A percentile compares a stretch with the other conserved stretches of the same genome.
Conservation (phyloP, 2,329 filamentous ascomycete species). For the Podosphaera xanthii region DNA sequence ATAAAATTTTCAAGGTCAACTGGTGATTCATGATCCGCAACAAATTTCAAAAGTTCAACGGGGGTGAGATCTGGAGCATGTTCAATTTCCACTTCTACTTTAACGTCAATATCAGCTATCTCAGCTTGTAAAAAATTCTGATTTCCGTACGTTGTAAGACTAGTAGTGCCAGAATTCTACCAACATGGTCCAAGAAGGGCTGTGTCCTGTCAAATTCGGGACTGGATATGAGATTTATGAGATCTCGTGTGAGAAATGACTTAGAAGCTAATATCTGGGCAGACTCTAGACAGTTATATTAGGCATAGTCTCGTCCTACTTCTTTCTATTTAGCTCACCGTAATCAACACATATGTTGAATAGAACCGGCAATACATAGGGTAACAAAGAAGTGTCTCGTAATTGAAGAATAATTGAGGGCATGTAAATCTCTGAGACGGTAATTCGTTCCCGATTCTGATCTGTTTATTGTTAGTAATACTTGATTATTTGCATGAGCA, state of each 20-base stretch:
- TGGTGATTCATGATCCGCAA: constrained; percentile 19
- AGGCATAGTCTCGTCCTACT: constrained; percentile 2
- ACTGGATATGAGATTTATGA: constrained; percentile 27
- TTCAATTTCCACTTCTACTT: constrained; percentile 13
- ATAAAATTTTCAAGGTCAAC: constrained; percentile 32
- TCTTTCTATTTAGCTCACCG: constrained; percentile 20
- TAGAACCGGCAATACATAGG: constrained; percentile 34
- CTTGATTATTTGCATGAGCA: not conserved
- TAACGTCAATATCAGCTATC: not conserved
- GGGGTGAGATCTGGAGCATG: constrained; percentile 23
- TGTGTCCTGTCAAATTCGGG: constrained; percentile 21
- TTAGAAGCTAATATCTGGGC: constrained; percentile 32
- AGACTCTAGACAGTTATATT: constrained; percentile 18
- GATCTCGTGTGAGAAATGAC: constrained; percentile 24
- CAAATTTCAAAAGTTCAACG: constrained; percentile 26
- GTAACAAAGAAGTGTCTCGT: constrained; percentile 21
- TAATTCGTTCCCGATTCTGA: constrained; percentile 32
- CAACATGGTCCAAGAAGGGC: constrained; percentile 26
- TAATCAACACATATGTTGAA: constrained; percentile 42
- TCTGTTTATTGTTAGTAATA: constrained; percentile 19
- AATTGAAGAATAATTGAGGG: constrained; percentile 26
- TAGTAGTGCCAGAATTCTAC: constrained; percentile 32
- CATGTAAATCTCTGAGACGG: constrained; percentile 24
- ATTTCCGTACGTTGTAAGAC: constrained; percentile 23
- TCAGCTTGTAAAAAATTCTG: not conserved